These are phyloP conservation scores for Schwanniomyces sp. DNA, from an alignment of 805 yeast species.

Conservation along the genomic window DNA sequence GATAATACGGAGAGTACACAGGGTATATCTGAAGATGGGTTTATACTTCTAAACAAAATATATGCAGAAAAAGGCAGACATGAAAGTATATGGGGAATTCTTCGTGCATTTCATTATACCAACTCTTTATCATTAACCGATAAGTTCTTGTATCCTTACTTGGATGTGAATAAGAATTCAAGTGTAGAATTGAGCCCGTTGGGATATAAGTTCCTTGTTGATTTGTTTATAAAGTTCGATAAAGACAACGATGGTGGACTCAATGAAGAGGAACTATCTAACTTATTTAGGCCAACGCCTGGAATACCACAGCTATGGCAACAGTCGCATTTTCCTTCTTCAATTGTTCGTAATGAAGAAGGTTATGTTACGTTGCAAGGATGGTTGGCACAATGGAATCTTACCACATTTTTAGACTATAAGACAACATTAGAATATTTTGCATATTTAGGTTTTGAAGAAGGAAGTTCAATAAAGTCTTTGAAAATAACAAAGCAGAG, in stretches of 20 bases:
- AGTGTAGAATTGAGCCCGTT: constrained; percentile 90
- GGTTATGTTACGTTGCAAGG: constrained; percentile 94
- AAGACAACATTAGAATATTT: constrained; percentile 83
- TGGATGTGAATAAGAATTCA: constrained; percentile 71
- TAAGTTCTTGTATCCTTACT: constrained; percentile 70
- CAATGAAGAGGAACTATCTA: constrained; percentile 65
- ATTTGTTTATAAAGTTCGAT: constrained; percentile 82
- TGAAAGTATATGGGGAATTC: constrained; percentile 95
- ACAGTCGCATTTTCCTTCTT: constrained; percentile 78
- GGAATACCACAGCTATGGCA: constrained; percentile 89
- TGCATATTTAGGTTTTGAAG: constrained; percentile 87
- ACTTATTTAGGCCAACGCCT: constrained; percentile 85
- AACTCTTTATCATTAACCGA: constrained; percentile 86
- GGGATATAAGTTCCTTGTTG: constrained; percentile 91
- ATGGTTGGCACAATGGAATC: constrained; percentile 98
- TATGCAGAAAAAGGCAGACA: constrained; percentile 92
- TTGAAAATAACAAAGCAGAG: constrained; percentile 82
- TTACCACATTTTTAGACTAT: constrained; percentile 87
- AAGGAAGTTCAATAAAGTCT: constrained; percentile 29
- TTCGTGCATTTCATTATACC: constrained; percentile 86
- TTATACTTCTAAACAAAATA: constrained; percentile 70
- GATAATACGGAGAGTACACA: constrained; percentile 19
- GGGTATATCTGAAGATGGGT: constrained; percentile 76
- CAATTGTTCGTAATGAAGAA: constrained; percentile 86
- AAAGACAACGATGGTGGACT: constrained; percentile 97